Conservation (phyloP, 2,329 filamentous ascomycete species). For the Cordyceps farinosa region DNA sequence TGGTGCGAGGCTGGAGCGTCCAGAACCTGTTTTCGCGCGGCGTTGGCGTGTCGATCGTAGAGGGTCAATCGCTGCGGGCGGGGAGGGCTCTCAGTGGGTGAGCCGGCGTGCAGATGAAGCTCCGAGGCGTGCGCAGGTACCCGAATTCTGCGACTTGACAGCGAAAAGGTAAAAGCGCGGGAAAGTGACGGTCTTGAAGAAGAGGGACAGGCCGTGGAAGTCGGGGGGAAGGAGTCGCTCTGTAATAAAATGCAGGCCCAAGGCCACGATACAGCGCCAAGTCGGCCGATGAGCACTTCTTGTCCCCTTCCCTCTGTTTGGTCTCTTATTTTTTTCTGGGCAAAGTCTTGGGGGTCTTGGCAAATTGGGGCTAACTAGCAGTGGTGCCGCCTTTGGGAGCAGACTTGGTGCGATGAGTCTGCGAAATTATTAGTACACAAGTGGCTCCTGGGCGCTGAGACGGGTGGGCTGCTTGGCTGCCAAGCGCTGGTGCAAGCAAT, state of each 20-base stretch:
- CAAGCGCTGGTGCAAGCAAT: neutral
- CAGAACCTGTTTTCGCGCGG: neutral
- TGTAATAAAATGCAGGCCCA: constrained; percentile 6
- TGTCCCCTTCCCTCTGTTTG: neutral
- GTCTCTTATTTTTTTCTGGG: constrained; percentile 9
- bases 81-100: neutral
- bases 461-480: neutral
- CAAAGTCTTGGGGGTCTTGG: constrained; percentile 16
- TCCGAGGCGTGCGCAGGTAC: neutral
- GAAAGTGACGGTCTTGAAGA: neutral
- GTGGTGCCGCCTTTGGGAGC: constrained; percentile 8
- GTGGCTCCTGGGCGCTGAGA: neutral
- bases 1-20: neutral
- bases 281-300: constrained; percentile 1
- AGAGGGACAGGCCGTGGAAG: neutral
- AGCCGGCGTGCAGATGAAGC: constrained; percentile 8
- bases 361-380: constrained; percentile 16
- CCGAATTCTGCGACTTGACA: neutral
- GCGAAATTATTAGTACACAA: constrained; percentile 1
- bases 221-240: neutral
- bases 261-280: constrained; percentile 5
- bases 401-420: neutral
- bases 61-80: neutral
- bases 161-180: no score
- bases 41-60: constrained; percentile 10